These are phyloP conservation scores for Mortierella alpina DNA, from an alignment of 192 early-diverging fungal species.

Conservation along the genomic window DNA sequence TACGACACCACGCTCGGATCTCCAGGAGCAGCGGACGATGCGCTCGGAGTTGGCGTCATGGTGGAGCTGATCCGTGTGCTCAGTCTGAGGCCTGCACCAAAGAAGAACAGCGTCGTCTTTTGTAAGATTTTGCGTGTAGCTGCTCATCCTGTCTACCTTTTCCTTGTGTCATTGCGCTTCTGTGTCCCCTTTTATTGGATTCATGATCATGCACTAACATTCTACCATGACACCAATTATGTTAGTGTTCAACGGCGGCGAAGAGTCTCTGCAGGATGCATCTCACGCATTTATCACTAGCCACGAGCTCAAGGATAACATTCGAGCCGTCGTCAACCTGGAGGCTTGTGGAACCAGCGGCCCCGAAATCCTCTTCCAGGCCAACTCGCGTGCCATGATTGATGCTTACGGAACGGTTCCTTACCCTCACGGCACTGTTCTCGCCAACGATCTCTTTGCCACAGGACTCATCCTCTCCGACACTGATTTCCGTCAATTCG, in stretches of 20 bases:
- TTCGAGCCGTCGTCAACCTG: slow-evolving; percentile 76
- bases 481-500: slow-evolving; percentile 83
- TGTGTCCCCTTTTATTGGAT: neutral
- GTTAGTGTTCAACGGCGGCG: slow-evolving; percentile 81
- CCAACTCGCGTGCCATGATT: slow-evolving; percentile 74
- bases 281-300: slow-evolving; percentile 78
- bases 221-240: neutral
- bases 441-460: slow-evolving; percentile 67
- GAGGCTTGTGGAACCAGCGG: slow-evolving; percentile 80
- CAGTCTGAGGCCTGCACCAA: slow-evolving; percentile 51
- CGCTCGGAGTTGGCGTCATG: slow-evolving; percentile 78
- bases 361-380: slow-evolving; percentile 79
- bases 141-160: neutral
- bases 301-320: slow-evolving; percentile 64
- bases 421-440: slow-evolving; percentile 75
- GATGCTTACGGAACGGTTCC: slow-evolving; percentile 72
- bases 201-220: neutral
- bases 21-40: slow-evolving; percentile 75
- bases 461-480: slow-evolving; percentile 76
- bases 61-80: slow-evolving; percentile 70
- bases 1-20: slow-evolving; percentile 74
- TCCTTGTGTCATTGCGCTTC: neutral
- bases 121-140: slow-evolving; percentile 53
- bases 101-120: slow-evolving; percentile 66
- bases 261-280: slow-evolving; percentile 82